A percentile compares a stretch with the other conserved stretches of the same genome.
phyloP scores from a whole-genome alignment of 1,284 basidiomycete species.

The Tetrapyrgos nigripes region DNA sequence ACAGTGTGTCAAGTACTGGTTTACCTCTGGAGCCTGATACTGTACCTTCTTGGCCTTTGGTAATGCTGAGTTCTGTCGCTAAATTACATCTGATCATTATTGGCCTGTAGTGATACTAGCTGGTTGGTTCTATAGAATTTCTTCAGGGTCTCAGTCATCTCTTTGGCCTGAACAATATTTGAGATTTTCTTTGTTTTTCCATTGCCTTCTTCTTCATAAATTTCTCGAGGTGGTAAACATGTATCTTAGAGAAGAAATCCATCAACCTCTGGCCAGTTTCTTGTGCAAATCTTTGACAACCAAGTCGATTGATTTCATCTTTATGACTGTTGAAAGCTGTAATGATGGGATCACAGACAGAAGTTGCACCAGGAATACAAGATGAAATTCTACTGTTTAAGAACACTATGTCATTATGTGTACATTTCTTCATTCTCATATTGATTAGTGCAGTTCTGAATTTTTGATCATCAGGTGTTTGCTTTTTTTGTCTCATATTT shows the following conservation, averaged over 20 bases:
- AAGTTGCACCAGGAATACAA: background rate
- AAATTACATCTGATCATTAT: too few relatives aligned
- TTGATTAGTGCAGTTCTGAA: conserved; percentile 20
- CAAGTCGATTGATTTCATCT: conserved; percentile 22
- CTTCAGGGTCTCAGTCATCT: too few relatives aligned
- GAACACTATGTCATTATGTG: conserved; percentile 18
- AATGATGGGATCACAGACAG: conserved; percentile 17
- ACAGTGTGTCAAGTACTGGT: too few relatives aligned
- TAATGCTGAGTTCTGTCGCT: too few relatives aligned
- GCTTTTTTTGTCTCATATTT: background rate
- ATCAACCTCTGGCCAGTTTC: conserved; percentile 7
- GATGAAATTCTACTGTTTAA: conserved; percentile 10
- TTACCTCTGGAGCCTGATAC: too few relatives aligned
- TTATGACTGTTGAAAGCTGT: conserved; percentile 20
- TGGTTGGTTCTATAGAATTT: too few relatives aligned
- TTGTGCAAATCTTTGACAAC: conserved; percentile 20
- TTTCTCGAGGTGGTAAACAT: background rate
- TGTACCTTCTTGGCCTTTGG: too few relatives aligned
- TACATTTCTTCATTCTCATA: conserved; percentile 23
- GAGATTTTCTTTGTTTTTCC: background rate
- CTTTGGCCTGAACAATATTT: too few relatives aligned
- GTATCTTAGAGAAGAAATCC: conserved; percentile 18
- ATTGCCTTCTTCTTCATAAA: background rate
- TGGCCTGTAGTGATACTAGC: too few relatives aligned
- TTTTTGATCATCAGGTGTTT: conserved; percentile 1